Base-by-base conservation (phyloP, 345 rosid species). In the Isatis tinctoria region DNA sequence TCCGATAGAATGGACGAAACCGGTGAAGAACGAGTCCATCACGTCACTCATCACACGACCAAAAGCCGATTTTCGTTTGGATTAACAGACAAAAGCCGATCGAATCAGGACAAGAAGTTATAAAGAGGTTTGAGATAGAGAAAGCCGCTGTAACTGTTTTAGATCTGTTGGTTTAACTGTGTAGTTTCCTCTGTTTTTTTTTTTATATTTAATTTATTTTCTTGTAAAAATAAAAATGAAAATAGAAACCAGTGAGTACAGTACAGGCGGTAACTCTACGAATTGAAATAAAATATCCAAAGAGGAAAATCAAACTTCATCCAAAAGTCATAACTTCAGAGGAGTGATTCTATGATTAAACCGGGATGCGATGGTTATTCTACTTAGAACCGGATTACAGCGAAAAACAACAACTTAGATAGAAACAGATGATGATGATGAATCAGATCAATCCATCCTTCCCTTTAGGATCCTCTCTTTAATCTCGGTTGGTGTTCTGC, bases 391-490 rank as follows among this genome's bases (percentile, higher is more conserved):
- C 69, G 73, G 73, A 72, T 59, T 59, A 65, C 67, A 72, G 37
- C 3, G 72, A 22, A 18, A 49, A 37, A n/a, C 67, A 76, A 62
- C 65, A 76, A 36, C 53, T 54, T 20, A 28, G 52, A 17, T 65
- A 20, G 10, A 57, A 41, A 73, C 35, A 48, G 51, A 60, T 10
- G 51, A 71, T 32, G 66, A 43, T 39, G 28, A 52, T 12, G 70
- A 18, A 20, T 35, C 3, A 37, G 43, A 53, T 90, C 81, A 92
- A 77, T 95, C 99, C 96, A 92, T 95, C 80, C 99, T 90, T 76
- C 99, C 99, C 83, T 95, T 95, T 74, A 95, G 84, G 79, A 90
- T 90, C 78, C 85, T 79, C 78, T 95, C 97, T 76, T 72, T 88
- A 60, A 88, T 79, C 82, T 92, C 99, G 0, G 93, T 85, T 2